A percentile compares a stretch with the other conserved stretches of the same genome.
Evolutionary conservation across 2,329 filamentous ascomycete species (phyloP).

Genomic region (Phialophora macrospora): DNA sequence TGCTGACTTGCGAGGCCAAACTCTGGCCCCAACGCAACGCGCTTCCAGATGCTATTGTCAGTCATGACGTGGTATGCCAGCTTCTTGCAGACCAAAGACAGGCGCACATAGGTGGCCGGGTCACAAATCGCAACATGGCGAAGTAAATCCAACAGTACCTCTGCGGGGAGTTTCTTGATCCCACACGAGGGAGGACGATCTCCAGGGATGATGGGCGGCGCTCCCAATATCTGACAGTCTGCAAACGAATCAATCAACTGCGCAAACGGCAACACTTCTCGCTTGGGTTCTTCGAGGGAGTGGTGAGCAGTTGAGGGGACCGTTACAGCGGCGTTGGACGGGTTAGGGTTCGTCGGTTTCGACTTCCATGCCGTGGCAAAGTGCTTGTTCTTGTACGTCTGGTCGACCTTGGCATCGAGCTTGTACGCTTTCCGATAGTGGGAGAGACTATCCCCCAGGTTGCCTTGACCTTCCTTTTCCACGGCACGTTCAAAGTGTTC

Average conservation of each 20-base stretch:
- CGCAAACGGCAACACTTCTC: slow-evolving; percentile 55
- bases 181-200: slow-evolving; percentile 78
- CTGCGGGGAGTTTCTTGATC: slow-evolving; percentile 76
- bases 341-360: slow-evolving; percentile 54
- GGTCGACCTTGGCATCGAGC: slow-evolving; percentile 82
- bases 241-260: slow-evolving; percentile 80
- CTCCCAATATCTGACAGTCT: slow-evolving; percentile 68
- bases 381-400: slow-evolving; percentile 87
- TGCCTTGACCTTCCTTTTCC: slow-evolving; percentile 83
- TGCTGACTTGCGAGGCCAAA: slow-evolving; percentile 85
- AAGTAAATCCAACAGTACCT: slow-evolving; percentile 82
- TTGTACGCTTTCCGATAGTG: slow-evolving; percentile 90
- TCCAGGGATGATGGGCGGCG: slow-evolving; percentile 71
- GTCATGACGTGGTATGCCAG: slow-evolving; percentile 82
- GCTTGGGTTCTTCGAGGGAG: slow-evolving; percentile 56
- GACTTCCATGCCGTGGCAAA: slow-evolving; percentile 66
- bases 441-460: slow-evolving; percentile 82
- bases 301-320: slow-evolving; percentile 62
- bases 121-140: slow-evolving; percentile 74
- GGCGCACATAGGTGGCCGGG: slow-evolving; percentile 74
- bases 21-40: slow-evolving; percentile 69
- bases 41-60: slow-evolving; percentile 86
- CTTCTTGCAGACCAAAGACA: slow-evolving; percentile 82
- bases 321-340: slow-evolving; percentile 57
- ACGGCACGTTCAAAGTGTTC: slow-evolving; percentile 94